These are phyloP conservation scores for Claviceps citrina DNA, from an alignment of 2,329 filamentous ascomycete species.

Conservation along the genomic window DNA sequence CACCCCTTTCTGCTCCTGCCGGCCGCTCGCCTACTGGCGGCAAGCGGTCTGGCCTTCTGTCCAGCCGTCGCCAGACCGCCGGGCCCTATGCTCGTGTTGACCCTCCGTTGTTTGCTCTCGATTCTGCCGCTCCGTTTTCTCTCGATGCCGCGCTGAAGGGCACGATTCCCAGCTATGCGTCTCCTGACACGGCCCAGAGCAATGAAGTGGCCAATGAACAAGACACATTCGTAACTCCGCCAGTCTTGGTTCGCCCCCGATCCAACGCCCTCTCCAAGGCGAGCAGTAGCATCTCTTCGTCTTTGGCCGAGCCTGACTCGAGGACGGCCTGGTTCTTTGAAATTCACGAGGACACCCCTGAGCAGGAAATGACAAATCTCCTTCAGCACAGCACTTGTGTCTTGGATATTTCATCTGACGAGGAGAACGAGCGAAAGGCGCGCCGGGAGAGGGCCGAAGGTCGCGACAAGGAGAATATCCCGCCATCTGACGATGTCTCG, in stretches of 20 bases:
- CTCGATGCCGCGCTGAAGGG: conserved; percentile 71
- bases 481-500: conserved; percentile 51
- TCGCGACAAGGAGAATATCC: conserved; percentile 84
- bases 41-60: conserved; percentile 54
- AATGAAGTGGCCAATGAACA: no score
- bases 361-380: conserved; percentile 81
- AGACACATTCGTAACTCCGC: no score
- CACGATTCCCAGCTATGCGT: conserved; percentile 48
- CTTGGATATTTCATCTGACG: conserved; percentile 80
- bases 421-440: conserved; percentile 48
- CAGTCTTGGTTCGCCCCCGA: no score
- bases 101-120: conserved; percentile 44
- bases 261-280: conserved; percentile 17
- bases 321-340: conserved; percentile 75
- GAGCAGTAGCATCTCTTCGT: conserved; percentile 10
- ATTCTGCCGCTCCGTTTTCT: conserved; percentile 55
- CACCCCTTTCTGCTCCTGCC: conserved; percentile 51
- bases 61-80: conserved; percentile 49
- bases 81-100: conserved; percentile 54
- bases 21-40: conserved; percentile 63
- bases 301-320: conserved; percentile 29
- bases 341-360: conserved; percentile 81
- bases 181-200: no score
- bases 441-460: conserved; percentile 39
- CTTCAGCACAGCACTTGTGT: conserved; percentile 81